A percentile compares a stretch with the other conserved stretches of the same genome.
These are phyloP conservation scores for Pichia sp. DNA, from an alignment of 1,139 yeast species.

Conservation along the genomic window DNA sequence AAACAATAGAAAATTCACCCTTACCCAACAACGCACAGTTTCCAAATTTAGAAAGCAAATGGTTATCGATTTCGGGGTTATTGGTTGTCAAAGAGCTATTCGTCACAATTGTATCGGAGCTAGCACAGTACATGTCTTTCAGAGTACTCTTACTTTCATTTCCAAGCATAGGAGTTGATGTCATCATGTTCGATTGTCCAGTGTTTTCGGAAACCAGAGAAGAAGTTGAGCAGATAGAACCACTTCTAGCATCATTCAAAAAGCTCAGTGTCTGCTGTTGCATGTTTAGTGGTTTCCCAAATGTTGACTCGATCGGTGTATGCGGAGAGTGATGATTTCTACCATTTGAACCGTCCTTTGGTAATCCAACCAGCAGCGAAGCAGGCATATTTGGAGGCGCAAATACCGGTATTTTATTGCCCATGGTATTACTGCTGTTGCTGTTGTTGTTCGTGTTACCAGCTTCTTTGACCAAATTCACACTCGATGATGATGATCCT, in stretches of 20 bases:
- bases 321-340: conserved; percentile 10
- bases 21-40: conserved; percentile 66
- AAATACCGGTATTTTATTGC: conserved; percentile 10
- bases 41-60: conserved; percentile 63
- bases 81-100: neutral
- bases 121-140: neutral
- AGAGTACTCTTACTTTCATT: conserved; percentile 10
- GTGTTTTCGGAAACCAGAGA: neutral
- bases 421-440: neutral
- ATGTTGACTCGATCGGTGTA: conserved; percentile 15
- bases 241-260: neutral
- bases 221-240: neutral
- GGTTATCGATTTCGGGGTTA: conserved; percentile 43
- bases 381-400: conserved; percentile 14
- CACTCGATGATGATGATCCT: conserved; percentile 6
- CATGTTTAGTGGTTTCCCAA: neutral
- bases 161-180: neutral
- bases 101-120: conserved; percentile 3
- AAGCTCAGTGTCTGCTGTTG: neutral
- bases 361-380: neutral
- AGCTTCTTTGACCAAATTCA: conserved; percentile 10
- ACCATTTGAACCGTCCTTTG: neutral
- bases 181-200: neutral
- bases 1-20: conserved; percentile 89
- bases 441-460: conserved; percentile 7